Evolutionary conservation across 108 stramenopile genomes (phyloP).

Genomic region (Licmophora abbreviata): DNA sequence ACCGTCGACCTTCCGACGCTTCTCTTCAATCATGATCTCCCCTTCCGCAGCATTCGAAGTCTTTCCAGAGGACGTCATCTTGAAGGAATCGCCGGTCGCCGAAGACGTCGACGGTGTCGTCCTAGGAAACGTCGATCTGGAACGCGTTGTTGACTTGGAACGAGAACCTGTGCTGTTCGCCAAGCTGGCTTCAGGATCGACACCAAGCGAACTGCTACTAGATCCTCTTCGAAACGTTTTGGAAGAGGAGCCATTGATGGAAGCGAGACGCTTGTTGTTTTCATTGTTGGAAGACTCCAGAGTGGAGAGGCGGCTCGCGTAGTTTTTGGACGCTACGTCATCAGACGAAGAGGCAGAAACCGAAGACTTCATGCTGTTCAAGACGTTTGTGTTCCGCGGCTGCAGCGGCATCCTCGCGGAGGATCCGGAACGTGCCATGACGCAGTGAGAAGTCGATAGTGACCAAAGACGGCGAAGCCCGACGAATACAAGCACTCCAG

Average conservation of each 20-base stretch:
- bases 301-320: conserved; percentile 15
- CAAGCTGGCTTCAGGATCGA: neutral
- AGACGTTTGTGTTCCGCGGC: too few relatives aligned
- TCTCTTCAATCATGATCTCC: conserved; percentile 59
- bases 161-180: neutral
- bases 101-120: neutral
- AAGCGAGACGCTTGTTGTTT: conserved; percentile 20
- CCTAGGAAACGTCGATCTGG: neutral
- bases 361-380: too few relatives aligned
- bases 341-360: too few relatives aligned
- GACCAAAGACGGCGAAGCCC: too few relatives aligned
- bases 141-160: neutral
- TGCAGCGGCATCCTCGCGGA: too few relatives aligned
- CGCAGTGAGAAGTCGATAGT: too few relatives aligned
- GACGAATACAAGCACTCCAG: too few relatives aligned
- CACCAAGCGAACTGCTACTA: too few relatives aligned
- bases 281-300: conserved; percentile 26
- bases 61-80: neutral
- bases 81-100: neutral
- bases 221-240: too few relatives aligned
- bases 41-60: neutral
- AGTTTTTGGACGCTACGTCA: too few relatives aligned
- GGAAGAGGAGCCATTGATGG: too few relatives aligned
- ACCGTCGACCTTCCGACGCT: conserved; percentile 56
- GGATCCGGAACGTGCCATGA: too few relatives aligned